Evolutionary conservation across 345 rosid species (phyloP).

Genomic region (Adansonia digitata): DNA sequence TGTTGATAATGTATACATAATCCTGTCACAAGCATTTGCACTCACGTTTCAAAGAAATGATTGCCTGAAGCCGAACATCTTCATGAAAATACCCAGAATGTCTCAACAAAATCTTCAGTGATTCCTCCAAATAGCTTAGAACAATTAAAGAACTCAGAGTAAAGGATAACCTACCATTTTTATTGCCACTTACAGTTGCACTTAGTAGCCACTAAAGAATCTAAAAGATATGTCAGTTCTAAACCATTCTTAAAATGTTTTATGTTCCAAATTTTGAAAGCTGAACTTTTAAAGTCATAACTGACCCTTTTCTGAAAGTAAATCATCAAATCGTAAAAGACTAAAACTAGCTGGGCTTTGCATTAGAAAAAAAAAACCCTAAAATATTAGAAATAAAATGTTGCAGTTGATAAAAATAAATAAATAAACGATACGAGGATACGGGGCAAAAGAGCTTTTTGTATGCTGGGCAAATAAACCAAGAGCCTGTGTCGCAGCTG

Average conservation of each 20-base stretch:
- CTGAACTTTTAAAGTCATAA: neutral
- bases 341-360: neutral
- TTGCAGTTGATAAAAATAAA: neutral
- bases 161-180: neutral
- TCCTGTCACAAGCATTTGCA: conserved; percentile 10
- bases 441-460: conserved; percentile 74
- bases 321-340: neutral
- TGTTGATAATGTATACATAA: neutral
- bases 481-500: conserved; percentile 99
- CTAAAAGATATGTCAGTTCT: neutral
- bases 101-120: conserved; percentile 72
- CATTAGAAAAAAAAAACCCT: neutral
- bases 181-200: neutral
- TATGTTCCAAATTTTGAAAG: neutral
- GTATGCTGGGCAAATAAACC: conserved; percentile 95
- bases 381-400: neutral
- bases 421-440: conserved; percentile 44
- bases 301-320: neutral
- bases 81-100: conserved; percentile 95
- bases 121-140: conserved; percentile 84
- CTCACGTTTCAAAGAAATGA: conserved; percentile 81
- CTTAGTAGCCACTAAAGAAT: neutral
- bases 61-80: conserved; percentile 97
- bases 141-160: conserved; percentile 40
- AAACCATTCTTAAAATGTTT: neutral